Evolutionary conservation across 768 basidiomycete species (phyloP), one percentile per base, ranked within the genome.

Genomic region (Lactarius sp.): DNA sequence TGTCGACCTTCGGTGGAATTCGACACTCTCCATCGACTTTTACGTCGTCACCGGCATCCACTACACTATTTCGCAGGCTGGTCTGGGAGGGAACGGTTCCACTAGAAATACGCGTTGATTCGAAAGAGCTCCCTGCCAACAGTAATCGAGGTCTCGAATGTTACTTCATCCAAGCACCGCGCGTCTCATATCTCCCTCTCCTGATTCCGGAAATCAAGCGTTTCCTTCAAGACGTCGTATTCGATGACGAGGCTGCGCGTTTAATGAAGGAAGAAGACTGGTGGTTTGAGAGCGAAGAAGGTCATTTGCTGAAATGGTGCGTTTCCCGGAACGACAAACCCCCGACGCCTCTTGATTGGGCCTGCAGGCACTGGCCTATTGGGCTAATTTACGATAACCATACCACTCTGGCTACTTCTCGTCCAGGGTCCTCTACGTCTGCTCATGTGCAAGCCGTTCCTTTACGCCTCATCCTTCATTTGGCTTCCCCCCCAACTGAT

Each of bases 231-330:
- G 92, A 97, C 67, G 86, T 98, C 59, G 91, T 95, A 13, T 88
- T 98, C 70, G 93, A 97, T 71, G 94, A 96, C 70, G 81, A 83
- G 41, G 86, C 88, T 36, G 85, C 85, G 5, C 86, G 86, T 64
- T 70, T 80, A 10, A 75, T 95, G 64, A 90, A 89, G 71, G 92
- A 94, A 68, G 90, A 92, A 61, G 90, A 95, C 57, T 94, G 96
- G 91, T 98, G 96, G 97, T 97, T 99, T 73, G 94, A 97, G 75
- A 89, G 86, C 66, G 89, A 90, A 58, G 88, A 86, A 68, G 91
- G 92, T 36, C 83, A 81, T 6, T 72, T 90, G 54, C 80, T 95
- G 69, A 92, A 94, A 77, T 98, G 96, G 96, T 96, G 61, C 66
- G 54, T 37, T 22, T 47, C 22, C 9, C 31, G 50, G 27, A n/a